Base-by-base conservation (phyloP, 306 rosid genomes). In the Vigna angularis region DNA sequence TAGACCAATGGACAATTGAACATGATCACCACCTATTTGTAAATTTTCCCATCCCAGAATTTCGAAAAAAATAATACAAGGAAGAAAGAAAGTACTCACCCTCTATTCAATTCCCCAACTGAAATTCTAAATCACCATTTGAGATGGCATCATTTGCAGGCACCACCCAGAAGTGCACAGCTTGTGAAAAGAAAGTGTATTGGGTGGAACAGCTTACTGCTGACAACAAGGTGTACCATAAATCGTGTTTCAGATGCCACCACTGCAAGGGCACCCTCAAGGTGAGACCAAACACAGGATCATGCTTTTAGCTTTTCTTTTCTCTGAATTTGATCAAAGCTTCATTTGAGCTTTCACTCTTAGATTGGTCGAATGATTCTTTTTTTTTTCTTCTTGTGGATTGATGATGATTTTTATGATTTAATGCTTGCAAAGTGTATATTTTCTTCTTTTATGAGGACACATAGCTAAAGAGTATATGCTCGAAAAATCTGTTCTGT, bases 261-360 rank as follows among this genome's bases (percentile, higher is more conserved):
- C 99, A 95, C 79, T 95, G 99, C 89, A 95, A 93, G 84, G 91
- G 97, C 55, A 93, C 98, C 81, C 98, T 95, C 84, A 93, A 91
- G 99, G 99, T 77, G 1, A 61, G 64, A 63, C 17, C 47, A 42
- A 24, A 26, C 58, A 10, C 17, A 34, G 6, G 3, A 12, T 13
- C 76, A n/a, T 47, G 50, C 62, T 73, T 76, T 79, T 65, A 28
- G 8, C 15, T 65, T 42, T 73, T 36, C 72, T 48, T 57, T 75
- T 57, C 45, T 71, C 66, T 10, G 48, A 9, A 44, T 10, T 45
- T 64, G 55, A 70, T 79, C 51, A 70, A 22, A 15, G 66, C 15
- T 71, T 48, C 53, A 10, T 76, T 50, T 36, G 7, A 38, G 7
- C 17, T 75, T 69, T 45, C 50, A 63, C 16, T 38, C 14, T 20